Evolutionary conservation across 2,329 filamentous ascomycete species (phyloP).

Genomic region (Seiridium cupressi): DNA sequence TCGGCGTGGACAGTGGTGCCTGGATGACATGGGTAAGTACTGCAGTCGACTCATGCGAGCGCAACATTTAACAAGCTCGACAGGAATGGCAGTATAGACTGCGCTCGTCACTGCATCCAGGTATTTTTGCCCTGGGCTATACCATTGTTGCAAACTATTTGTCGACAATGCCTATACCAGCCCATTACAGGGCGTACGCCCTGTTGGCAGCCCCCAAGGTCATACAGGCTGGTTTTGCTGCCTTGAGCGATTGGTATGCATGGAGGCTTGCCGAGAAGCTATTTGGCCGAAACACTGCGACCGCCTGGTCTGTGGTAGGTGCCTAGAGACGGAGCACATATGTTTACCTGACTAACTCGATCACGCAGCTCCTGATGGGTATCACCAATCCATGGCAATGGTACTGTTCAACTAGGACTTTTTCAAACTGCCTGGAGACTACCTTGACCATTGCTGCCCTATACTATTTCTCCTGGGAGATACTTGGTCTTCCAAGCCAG

Average conservation of each 20-base stretch:
- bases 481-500: constrained; percentile 45
- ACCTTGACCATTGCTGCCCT: constrained; percentile 79
- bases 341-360: constrained; percentile 10
- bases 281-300: constrained; percentile 64
- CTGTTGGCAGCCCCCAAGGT: constrained; percentile 72
- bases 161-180: constrained; percentile 9
- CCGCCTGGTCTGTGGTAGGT: constrained; percentile 70
- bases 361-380: constrained; percentile 63
- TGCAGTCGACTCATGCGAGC: neutral
- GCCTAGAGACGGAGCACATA: neutral
- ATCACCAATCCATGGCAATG: constrained; percentile 88
- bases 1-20: constrained; percentile 72
- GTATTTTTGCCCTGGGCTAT: constrained; percentile 78
- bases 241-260: constrained; percentile 79
- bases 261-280: constrained; percentile 76
- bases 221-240: constrained; percentile 75
- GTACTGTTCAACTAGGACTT: constrained; percentile 89
- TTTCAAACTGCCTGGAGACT: constrained; percentile 94
- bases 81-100: constrained; percentile 92
- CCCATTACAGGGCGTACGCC: constrained; percentile 4
- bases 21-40: constrained; percentile 91
- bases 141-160: constrained; percentile 57
- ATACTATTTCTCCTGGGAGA: constrained; percentile 82
- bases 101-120: constrained; percentile 88
- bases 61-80: neutral